These are phyloP conservation scores for Brassica nigra DNA, from an alignment of 345 rosid species.

Conservation along the genomic window DNA sequence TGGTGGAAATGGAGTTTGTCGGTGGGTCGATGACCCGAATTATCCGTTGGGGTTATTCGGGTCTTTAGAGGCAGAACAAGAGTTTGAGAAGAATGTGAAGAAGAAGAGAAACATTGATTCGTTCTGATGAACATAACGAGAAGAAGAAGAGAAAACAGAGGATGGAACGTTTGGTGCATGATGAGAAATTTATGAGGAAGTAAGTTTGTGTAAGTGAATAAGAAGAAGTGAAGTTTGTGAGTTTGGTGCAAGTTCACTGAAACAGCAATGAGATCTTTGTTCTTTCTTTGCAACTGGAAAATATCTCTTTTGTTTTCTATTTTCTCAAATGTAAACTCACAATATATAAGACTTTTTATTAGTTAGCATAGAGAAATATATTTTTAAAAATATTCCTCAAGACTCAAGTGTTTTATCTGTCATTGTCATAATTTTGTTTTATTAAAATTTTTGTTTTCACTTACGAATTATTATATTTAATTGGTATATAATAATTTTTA, in stretches of 20 bases:
- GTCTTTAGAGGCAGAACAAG: conserved; percentile 66
- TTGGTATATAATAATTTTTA: not conserved
- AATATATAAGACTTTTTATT: not conserved
- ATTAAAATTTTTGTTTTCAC: not conserved
- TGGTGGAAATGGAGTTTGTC: conserved; percentile 80
- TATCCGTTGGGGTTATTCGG: conserved; percentile 42
- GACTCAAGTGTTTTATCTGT: not conserved
- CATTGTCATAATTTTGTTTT: conserved; percentile 9
- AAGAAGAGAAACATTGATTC: conserved; percentile 29
- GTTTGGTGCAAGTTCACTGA: conserved; percentile 37
- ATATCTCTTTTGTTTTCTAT: conserved; percentile 20
- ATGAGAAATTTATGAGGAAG: not conserved
- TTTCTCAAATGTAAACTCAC: not conserved
- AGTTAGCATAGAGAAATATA: not conserved
- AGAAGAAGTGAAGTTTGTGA: conserved; percentile 19
- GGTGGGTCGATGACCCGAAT: conserved; percentile 50
- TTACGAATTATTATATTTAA: not conserved
- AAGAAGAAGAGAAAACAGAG: conserved; percentile 19
- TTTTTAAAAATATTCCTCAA: not conserved
- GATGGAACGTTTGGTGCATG: conserved; percentile 26
- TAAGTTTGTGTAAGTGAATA: not conserved
- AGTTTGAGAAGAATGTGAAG: conserved; percentile 20
- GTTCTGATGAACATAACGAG: conserved; percentile 30
- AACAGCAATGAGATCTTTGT: conserved; percentile 26
- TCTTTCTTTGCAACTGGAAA: conserved; percentile 18